Conservation (phyloP, 768 basidiomycete genomes). For the Trametes coccinea region DNA sequence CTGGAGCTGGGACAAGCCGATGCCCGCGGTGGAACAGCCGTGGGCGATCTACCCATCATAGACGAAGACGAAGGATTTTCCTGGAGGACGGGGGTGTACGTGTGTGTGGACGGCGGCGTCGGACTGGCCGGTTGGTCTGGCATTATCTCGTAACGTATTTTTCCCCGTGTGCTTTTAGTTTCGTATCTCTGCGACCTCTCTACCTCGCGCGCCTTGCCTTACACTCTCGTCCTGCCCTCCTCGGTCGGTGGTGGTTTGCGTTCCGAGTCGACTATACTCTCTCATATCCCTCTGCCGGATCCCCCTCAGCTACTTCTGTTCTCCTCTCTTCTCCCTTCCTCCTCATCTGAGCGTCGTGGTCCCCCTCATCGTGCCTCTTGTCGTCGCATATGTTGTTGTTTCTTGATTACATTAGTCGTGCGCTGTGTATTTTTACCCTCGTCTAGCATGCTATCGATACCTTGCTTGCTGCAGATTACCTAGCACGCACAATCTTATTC, state of each 20-base stretch:
- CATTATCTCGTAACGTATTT: slow-evolving; percentile 27
- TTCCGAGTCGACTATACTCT: not conserved
- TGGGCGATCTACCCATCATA: slow-evolving; percentile 72
- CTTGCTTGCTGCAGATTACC: slow-evolving; percentile 20
- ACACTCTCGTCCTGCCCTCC: not conserved
- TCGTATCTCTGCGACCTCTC: not conserved
- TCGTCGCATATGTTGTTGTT: slow-evolving; percentile 34
- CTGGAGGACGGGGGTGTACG: not conserved
- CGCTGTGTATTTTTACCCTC: slow-evolving; percentile 34
- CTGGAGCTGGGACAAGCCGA: slow-evolving; percentile 76
- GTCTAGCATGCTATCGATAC: slow-evolving; percentile 32
- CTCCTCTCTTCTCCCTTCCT: no score
- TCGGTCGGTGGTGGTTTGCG: not conserved
- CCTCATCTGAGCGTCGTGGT: not conserved
- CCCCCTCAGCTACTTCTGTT: not conserved
- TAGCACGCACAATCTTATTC: slow-evolving; percentile 16
- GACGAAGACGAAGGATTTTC: slow-evolving; percentile 25
- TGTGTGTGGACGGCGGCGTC: not conserved
- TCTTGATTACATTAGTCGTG: slow-evolving; percentile 31
- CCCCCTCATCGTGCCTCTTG: slow-evolving; percentile 15
- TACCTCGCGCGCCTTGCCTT: no score
- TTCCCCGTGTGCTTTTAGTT: slow-evolving; percentile 22
- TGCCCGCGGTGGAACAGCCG: slow-evolving; percentile 64
- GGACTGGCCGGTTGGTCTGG: slow-evolving; percentile 16
- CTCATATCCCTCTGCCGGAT: slow-evolving; percentile 11